Evolutionary conservation across 208 protist species (phyloP), one percentile per base, ranked within the genome.

Genomic region (Acanthamoeba healyi): DNA sequence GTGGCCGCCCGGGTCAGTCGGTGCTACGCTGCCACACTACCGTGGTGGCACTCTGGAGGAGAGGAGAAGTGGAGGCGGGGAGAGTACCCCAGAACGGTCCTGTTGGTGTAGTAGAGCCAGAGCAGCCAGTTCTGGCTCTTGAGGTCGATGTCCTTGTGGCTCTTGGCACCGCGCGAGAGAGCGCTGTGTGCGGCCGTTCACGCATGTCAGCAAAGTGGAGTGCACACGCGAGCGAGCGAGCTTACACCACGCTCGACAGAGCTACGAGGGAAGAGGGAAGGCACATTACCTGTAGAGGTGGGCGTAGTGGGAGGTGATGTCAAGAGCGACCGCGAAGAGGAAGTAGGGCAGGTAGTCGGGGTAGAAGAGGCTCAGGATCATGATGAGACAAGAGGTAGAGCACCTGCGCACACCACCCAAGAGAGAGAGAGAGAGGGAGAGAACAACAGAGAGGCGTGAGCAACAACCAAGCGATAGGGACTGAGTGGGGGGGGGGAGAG

Each of bases 21-120:
- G n/a, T n/a, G n/a, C n/a, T n/a, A n/a, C n/a, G n/a, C n/a, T n/a
- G n/a, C n/a, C n/a, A n/a, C n/a, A n/a, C n/a, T n/a, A n/a, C n/a
- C n/a, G n/a, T n/a, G n/a, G n/a, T n/a, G n/a, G n/a, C n/a, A n/a
- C n/a, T n/a, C n/a, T n/a, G n/a, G n/a, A n/a, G n/a, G n/a, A n/a
- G n/a, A n/a, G n/a, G n/a, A n/a, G n/a, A 65, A 3, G 26, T 2
- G 7, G 58, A 9, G 19, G 77, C 0, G 61, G n/a, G 1, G 12
- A 3, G 24, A 26, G 44, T 58, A 86, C 67, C 58, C 63, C 1
- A 77, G 51, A 40, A 54, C 89, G 36, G 46, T 65, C 24, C 65
- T 36, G 67, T 94, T 94, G 32, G 70, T 88, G 72, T 94, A 94
- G 91, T 94, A 94, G 44, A 87, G 14, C 34, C 72, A 65, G 2